phyloP scores from a whole-genome alignment of 768 basidiomycete species.

The Crucibulum laeve region DNA sequence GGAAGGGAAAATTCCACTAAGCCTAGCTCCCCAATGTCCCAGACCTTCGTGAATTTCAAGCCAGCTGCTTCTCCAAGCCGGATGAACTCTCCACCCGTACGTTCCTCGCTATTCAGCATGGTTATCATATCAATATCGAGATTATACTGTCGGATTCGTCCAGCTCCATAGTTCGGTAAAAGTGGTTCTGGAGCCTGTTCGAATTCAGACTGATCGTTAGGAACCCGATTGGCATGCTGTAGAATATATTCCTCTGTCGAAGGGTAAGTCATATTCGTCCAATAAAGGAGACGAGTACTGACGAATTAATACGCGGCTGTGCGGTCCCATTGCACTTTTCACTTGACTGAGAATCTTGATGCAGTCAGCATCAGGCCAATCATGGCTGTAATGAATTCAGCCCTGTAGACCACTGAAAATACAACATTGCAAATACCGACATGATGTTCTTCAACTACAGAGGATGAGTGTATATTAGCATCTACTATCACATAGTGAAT shows the following conservation, averaged over 20 bases:
- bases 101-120: slow-evolving; percentile 36
- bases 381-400: slow-evolving; percentile 18
- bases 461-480: not conserved
- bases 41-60: slow-evolving; percentile 31
- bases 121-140: slow-evolving; percentile 43
- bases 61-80: slow-evolving; percentile 26
- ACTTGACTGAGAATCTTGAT: slow-evolving; percentile 24
- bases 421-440: slow-evolving; percentile 9
- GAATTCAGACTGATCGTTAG: slow-evolving; percentile 9
- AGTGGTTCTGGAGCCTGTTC: slow-evolving; percentile 36
- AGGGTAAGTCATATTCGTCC: slow-evolving; percentile 4
- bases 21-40: slow-evolving; percentile 28
- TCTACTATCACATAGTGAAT: not conserved
- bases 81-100: slow-evolving; percentile 35
- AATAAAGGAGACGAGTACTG: slow-evolving; percentile 5
- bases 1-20: slow-evolving; percentile 23
- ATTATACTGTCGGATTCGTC: slow-evolving; percentile 33
- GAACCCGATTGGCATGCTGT: slow-evolving; percentile 16
- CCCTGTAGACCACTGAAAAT: not conserved
- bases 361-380: slow-evolving; percentile 28
- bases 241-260: slow-evolving; percentile 30
- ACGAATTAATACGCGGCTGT: slow-evolving; percentile 29
- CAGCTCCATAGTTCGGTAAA: slow-evolving; percentile 43
- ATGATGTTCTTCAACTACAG: slow-evolving; percentile 24
- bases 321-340: slow-evolving; percentile 24